These are phyloP conservation scores for Coemansia sp. DNA, from an alignment of 192 early-diverging fungal genomes.

Conservation along the genomic window DNA sequence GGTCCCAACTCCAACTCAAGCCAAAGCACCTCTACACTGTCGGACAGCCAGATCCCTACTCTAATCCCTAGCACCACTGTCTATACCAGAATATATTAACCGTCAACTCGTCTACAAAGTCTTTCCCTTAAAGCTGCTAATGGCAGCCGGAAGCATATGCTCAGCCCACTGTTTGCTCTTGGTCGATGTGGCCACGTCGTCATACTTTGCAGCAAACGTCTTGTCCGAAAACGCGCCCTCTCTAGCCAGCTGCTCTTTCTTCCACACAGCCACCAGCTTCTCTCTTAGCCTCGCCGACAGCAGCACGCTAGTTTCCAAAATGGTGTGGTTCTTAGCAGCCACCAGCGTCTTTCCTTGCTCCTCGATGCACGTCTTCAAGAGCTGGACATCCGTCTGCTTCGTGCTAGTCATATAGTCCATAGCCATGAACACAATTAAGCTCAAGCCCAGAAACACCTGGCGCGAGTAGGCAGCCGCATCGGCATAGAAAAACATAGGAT, in stretches of 20 bases:
- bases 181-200: slow-evolving; percentile 14
- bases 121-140: slow-evolving; percentile 8
- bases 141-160: slow-evolving; percentile 10
- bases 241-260: slow-evolving; percentile 17
- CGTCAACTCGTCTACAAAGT: not conserved
- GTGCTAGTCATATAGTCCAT: slow-evolving; percentile 42
- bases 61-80: not conserved
- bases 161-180: slow-evolving; percentile 41
- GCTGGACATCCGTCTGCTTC: slow-evolving; percentile 45
- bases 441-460: slow-evolving; percentile 16
- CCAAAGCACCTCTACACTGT: slow-evolving; percentile 24
- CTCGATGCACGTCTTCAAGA: slow-evolving; percentile 27
- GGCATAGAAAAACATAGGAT: slow-evolving; percentile 26
- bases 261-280: slow-evolving; percentile 24
- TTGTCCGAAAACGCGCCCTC: slow-evolving; percentile 24
- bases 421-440: slow-evolving; percentile 12
- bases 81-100: not conserved
- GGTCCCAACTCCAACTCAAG: slow-evolving; percentile 17
- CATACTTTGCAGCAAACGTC: slow-evolving; percentile 25
- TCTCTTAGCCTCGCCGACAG: slow-evolving; percentile 25
- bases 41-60: slow-evolving; percentile 24
- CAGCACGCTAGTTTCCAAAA: slow-evolving; percentile 36
- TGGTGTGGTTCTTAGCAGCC: slow-evolving; percentile 30
- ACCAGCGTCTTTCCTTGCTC: slow-evolving; percentile 16
- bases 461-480: slow-evolving; percentile 41